Percentiles rank a stretch among this genome's conserved stretches.
Evolutionary conservation across 129 eudicot genomes (phyloP).

Genomic region (sunflower (Helianthus annuus)): DNA sequence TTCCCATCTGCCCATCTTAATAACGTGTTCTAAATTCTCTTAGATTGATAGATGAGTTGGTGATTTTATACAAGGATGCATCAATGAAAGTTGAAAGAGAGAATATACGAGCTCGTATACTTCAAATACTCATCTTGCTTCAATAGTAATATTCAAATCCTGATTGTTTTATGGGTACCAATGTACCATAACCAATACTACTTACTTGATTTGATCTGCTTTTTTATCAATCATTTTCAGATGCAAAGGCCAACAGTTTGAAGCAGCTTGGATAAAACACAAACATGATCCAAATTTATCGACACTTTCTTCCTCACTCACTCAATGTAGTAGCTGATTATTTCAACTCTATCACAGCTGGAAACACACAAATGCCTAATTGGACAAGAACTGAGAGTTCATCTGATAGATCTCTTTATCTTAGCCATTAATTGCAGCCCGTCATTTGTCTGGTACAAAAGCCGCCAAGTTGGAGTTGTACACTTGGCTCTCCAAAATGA

Average conservation of each 20-base stretch:
- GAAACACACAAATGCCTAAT: neutral
- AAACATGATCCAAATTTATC: conserved; percentile 72
- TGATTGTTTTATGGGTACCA: neutral
- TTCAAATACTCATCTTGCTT: conserved; percentile 58
- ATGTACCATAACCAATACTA: neutral
- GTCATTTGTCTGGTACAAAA: no score
- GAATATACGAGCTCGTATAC: conserved; percentile 54
- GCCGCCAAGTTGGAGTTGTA: no score
- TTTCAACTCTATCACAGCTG: conserved; percentile 20
- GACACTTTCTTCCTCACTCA: conserved; percentile 32
- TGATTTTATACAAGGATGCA: conserved; percentile 77
- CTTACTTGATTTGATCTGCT: no score
- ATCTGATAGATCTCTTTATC: no score
- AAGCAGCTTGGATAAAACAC: conserved; percentile 75
- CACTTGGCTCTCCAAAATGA: no score
- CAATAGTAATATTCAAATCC: conserved; percentile 49
- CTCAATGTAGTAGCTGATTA: conserved; percentile 22
- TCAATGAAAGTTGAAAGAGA: conserved; percentile 65
- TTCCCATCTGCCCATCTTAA: neutral
- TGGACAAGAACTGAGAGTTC: no score
- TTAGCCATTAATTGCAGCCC: no score
- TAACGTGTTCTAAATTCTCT: conserved; percentile 1
- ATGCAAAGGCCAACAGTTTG: conserved; percentile 67
- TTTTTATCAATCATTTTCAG: conserved; percentile 6
- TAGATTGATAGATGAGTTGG: conserved; percentile 86